Conservation (phyloP, 2,329 filamentous ascomycete species). For the Trichophyton benhamiae region DNA sequence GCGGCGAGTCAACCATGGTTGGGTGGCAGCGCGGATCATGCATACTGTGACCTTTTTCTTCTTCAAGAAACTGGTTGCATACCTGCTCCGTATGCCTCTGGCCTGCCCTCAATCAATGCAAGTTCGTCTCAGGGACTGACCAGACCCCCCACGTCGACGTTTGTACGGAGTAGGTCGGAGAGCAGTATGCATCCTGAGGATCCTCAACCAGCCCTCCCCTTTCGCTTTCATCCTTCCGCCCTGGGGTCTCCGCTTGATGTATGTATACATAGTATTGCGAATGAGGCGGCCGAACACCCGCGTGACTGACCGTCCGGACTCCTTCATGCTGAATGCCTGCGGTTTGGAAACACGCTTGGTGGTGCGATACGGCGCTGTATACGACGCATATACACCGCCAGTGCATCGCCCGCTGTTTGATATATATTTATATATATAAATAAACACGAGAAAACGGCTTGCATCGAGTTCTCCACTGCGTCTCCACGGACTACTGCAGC, state of each 20-base stretch:
- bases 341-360: background rate
- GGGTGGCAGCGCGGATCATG: background rate
- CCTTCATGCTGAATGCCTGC: background rate
- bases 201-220: background rate
- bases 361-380: background rate
- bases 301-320: background rate
- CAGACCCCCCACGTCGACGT: background rate
- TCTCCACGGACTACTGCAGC: constrained; percentile 1
- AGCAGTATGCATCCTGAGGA: background rate
- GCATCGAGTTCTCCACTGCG: background rate
- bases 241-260: background rate
- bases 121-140: background rate
- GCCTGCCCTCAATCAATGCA: background rate
- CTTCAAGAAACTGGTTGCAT: background rate
- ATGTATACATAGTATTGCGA: background rate
- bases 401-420: background rate
- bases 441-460: constrained; percentile 3
- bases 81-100: background rate
- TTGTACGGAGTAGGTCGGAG: background rate
- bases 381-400: background rate
- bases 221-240: background rate
- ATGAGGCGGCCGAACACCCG: background rate
- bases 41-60: background rate
- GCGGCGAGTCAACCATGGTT: background rate
- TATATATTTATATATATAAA: background rate